A percentile compares a stretch with the other conserved stretches of the same genome.
Conservation (phyloP, 495 filamentous ascomycete genomes). For the Neurospora discreta region DNA sequence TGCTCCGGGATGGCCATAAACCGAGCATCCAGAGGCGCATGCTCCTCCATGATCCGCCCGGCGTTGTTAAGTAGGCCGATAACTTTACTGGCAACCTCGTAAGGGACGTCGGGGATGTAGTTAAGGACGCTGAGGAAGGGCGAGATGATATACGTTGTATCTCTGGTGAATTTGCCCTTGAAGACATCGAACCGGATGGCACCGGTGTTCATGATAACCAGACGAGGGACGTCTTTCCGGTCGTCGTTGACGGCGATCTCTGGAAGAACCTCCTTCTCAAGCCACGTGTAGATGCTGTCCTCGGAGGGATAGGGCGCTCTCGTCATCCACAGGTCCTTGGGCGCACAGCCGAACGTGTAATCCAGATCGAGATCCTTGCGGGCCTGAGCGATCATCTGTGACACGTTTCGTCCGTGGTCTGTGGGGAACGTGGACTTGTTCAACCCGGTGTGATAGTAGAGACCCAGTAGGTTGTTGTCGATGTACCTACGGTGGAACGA, state of each 20-base stretch:
- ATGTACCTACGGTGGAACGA: slow-evolving; percentile 75
- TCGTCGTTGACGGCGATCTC: slow-evolving; percentile 36
- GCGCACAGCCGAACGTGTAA: slow-evolving; percentile 68
- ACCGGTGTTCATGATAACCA: slow-evolving; percentile 79
- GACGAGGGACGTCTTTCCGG: slow-evolving; percentile 36
- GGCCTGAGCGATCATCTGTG: slow-evolving; percentile 54
- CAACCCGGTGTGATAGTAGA: slow-evolving; percentile 68
- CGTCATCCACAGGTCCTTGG: slow-evolving; percentile 68
- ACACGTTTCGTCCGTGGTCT: slow-evolving; percentile 61
- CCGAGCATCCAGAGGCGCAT: slow-evolving; percentile 15
- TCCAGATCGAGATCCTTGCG: slow-evolving; percentile 65
- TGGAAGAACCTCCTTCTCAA: slow-evolving; percentile 64
- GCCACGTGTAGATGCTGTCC: slow-evolving; percentile 68
- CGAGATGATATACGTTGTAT: slow-evolving; percentile 74
- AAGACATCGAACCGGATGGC: slow-evolving; percentile 93
- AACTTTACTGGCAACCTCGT: slow-evolving; percentile 56
- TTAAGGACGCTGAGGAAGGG: slow-evolving; percentile 75
- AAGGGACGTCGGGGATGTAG: slow-evolving; percentile 73
- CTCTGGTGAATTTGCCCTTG: slow-evolving; percentile 76
- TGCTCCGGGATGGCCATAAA: slow-evolving; percentile 34
- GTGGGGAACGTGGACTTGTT: slow-evolving; percentile 66
- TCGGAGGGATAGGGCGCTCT: slow-evolving; percentile 58
- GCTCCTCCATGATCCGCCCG: slow-evolving; percentile 38
- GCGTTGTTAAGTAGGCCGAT: slow-evolving; percentile 64
- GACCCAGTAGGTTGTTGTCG: slow-evolving; percentile 85